Percentiles rank a stretch among this genome's conserved stretches.
Evolutionary conservation across 2,329 filamentous ascomycete species (phyloP).

Genomic region (Trichophyton schoenleinii): DNA sequence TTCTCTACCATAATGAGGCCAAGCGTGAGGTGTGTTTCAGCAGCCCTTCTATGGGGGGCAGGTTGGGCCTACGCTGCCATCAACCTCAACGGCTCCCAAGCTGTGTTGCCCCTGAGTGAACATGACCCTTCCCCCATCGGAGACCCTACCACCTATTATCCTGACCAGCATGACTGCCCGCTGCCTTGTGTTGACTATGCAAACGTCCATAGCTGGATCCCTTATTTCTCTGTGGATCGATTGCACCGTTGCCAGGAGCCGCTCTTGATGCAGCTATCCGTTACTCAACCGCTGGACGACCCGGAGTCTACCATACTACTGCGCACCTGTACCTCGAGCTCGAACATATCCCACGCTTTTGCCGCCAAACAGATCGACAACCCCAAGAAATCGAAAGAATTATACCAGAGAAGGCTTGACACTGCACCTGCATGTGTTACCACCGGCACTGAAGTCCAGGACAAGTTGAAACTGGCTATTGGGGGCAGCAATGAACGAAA

Average conservation of each 20-base stretch:
- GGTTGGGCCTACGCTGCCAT: neutral
- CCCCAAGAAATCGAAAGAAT: neutral
- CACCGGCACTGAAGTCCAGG: neutral
- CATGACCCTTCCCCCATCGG: neutral
- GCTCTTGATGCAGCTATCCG: constrained; percentile 2
- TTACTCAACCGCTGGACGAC: constrained; percentile 2
- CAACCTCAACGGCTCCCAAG: neutral
- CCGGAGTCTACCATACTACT: neutral
- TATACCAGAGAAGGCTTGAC: neutral
- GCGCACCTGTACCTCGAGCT: neutral
- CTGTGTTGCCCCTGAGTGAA: neutral
- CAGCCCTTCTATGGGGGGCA: neutral
- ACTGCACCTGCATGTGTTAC: neutral
- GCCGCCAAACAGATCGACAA: neutral
- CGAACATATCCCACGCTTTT: neutral
- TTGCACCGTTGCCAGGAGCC: constrained; percentile 5
- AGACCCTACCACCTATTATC: neutral
- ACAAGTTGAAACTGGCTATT: neutral
- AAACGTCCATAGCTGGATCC: constrained; percentile 3
- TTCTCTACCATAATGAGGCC: neutral
- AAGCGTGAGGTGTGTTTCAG: neutral
- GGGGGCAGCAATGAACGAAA: neutral
- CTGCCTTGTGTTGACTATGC: neutral
- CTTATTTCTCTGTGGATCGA: constrained; percentile 4
- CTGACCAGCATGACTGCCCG: constrained; percentile 1